phyloP scores from a whole-genome alignment of 2,329 filamentous ascomycete genomes.

The Aureobasidium lini region DNA sequence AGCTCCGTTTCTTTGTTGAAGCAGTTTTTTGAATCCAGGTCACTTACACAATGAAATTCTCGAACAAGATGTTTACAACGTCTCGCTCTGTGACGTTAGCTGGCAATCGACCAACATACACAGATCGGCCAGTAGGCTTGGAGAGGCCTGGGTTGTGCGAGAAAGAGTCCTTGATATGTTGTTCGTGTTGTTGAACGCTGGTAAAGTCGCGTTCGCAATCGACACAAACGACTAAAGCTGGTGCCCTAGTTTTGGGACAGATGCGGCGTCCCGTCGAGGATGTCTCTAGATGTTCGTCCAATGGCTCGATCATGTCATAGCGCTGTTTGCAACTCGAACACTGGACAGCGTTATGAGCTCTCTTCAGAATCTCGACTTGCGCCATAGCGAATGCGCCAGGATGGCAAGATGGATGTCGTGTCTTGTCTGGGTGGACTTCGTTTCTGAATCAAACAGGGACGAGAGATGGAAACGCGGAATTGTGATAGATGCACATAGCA shows the following conservation, averaged over 20 bases:
- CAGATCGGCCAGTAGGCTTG: background rate
- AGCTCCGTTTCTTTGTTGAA: background rate
- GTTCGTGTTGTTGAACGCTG: background rate
- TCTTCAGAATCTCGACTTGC: background rate
- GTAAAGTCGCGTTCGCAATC: constrained; percentile 1
- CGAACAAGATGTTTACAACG: background rate
- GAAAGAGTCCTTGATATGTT: background rate
- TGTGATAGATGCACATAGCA: background rate
- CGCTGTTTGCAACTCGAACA: constrained; percentile 8
- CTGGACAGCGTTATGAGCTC: background rate
- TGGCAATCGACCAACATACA: constrained; percentile 1
- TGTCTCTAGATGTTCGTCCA: constrained; percentile 3
- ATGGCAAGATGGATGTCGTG: background rate
- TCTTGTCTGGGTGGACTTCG: background rate
- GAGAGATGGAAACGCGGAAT: background rate
- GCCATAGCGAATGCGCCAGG: background rate
- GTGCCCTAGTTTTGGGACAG: constrained; percentile 1
- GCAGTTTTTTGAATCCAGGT: background rate
- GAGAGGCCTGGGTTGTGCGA: background rate
- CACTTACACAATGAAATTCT: background rate
- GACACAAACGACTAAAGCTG: background rate
- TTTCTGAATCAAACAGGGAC: background rate
- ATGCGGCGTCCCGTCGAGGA: background rate
- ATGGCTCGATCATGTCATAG: background rate
- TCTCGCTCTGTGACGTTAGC: background rate